Evolutionary conservation across 306 rosid species (phyloP), one percentile per base, ranked within the genome.

Genomic region (Phaseolus lunatus): DNA sequence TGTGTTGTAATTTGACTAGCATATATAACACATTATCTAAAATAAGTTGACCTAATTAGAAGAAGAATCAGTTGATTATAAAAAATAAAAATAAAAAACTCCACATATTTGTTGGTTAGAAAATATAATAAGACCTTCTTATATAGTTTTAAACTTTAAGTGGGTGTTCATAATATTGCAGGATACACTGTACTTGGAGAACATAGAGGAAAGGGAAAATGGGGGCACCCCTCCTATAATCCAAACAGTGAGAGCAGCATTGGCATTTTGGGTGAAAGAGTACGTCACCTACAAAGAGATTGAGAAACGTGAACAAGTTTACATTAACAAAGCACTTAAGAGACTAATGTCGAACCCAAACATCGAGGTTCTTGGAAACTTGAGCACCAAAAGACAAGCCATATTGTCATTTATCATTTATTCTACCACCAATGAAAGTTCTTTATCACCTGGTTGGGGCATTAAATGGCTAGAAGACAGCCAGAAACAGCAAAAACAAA

Each of bases 171-270:
- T 35, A 2, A 45, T 49, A 49, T 20, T 20, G 56, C 85, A 94
- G 98, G 97, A 91, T 81, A 94, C 98, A 16, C 11, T 91, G 9
- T 94, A 94, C 56, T 19, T 26, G 50, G 88, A 90, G 49, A 79
- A 80, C 78, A 84, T 91, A 72, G 96, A 94, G 73, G 97, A 89
- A 82, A 88, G 96, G 83, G 98, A 94, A 84, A 90, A 81, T 33
- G 90, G 88, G 1, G 97, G 98, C 9, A 94, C 98, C 4, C 97
- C 98, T 49, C 97, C 90, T 56, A 90, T 94, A 70, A 86, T 89
- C 53, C 97, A 89, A 61, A 90, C 86, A 66, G 78, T 91, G 15
- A 83, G 96, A 78, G 97, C 96, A 27, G 93, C 97, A 16, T 86
- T 94, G 80, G 89, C 97, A 29, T 94, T 90, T 79, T 86, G 96